A percentile compares a stretch with the other conserved stretches of the same genome.
Conservation (phyloP, 2,329 filamentous ascomycete species). For the Celoporthe dispersa region DNA sequence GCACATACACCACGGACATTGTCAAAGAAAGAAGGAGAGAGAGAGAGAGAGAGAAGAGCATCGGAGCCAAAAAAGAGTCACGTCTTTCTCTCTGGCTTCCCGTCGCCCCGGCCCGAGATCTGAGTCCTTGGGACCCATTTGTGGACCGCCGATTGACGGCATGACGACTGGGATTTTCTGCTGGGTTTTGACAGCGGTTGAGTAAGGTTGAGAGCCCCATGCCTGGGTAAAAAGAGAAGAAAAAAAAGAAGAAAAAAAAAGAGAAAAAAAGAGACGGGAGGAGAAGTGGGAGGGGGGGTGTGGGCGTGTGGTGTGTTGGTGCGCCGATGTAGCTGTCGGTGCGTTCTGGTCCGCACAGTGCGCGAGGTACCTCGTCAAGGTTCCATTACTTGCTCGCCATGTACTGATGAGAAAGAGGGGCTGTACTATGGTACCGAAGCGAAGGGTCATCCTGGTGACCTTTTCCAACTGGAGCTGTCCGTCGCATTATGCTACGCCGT, state of each 20-base stretch:
- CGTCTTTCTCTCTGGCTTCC: not conserved
- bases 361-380: not conserved
- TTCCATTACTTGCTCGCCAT: not conserved
- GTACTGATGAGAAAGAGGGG: not conserved
- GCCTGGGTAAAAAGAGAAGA: not conserved
- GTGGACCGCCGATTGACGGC: slow-evolving; percentile 9
- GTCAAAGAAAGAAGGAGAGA: too few relatives aligned
- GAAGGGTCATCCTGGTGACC: not conserved
- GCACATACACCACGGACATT: too few relatives aligned
- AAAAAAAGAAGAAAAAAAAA: too few relatives aligned
- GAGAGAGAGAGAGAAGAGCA: not conserved
- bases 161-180: not conserved
- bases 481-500: not conserved
- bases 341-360: not conserved
- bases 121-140: not conserved
- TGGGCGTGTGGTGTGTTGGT: not conserved
- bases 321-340: not conserved
- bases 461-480: not conserved
- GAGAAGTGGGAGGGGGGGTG: too few relatives aligned
- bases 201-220: not conserved
- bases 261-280: not conserved
- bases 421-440: not conserved
- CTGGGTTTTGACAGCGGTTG: not conserved
- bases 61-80: not conserved
- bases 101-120: slow-evolving; percentile 6